Conservation (phyloP, 306 rosid genomes). For the Carpinus fangiana region DNA sequence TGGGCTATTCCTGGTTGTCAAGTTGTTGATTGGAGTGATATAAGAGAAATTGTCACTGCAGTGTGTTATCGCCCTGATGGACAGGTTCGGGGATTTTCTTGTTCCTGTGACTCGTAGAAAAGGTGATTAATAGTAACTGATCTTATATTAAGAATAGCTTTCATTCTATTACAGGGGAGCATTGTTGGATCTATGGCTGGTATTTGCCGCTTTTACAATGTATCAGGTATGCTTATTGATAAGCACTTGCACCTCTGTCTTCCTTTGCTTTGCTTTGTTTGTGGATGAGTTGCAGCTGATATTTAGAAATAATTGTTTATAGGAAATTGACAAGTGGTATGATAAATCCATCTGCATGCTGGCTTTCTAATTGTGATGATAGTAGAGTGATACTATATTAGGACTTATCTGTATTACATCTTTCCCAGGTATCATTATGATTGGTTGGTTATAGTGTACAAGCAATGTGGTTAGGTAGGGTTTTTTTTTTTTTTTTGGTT, state of each 20-base stretch:
- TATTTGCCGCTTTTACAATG: slow-evolving; percentile 66
- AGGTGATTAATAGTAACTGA: slow-evolving; percentile 14
- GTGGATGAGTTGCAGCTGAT: background rate
- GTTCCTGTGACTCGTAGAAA: slow-evolving; percentile 23
- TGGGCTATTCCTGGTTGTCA: slow-evolving; percentile 75
- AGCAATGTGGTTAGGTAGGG: background rate
- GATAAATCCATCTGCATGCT: slow-evolving; percentile 16
- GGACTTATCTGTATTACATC: slow-evolving; percentile 17
- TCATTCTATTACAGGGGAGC: slow-evolving; percentile 64
- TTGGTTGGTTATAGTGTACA: background rate
- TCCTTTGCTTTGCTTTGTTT: slow-evolving; percentile 24
- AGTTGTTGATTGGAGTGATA: slow-evolving; percentile 86
- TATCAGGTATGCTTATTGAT: slow-evolving; percentile 59
- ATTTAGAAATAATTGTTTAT: background rate
- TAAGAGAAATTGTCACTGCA: slow-evolving; percentile 79
- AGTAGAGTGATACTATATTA: slow-evolving; percentile 3
- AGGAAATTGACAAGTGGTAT: slow-evolving; percentile 21
- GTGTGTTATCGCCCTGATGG: slow-evolving; percentile 96
- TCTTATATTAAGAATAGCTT: slow-evolving; percentile 27
- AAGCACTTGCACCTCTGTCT: background rate
- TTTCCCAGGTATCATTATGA: slow-evolving; percentile 10
- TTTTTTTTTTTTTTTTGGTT: background rate
- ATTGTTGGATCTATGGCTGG: slow-evolving; percentile 83
- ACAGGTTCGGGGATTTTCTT: slow-evolving; percentile 51
- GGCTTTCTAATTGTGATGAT: slow-evolving; percentile 14